Evolutionary conservation across 73 alveolate genomes (phyloP).

Genomic region (Blepharisma stoltei): DNA sequence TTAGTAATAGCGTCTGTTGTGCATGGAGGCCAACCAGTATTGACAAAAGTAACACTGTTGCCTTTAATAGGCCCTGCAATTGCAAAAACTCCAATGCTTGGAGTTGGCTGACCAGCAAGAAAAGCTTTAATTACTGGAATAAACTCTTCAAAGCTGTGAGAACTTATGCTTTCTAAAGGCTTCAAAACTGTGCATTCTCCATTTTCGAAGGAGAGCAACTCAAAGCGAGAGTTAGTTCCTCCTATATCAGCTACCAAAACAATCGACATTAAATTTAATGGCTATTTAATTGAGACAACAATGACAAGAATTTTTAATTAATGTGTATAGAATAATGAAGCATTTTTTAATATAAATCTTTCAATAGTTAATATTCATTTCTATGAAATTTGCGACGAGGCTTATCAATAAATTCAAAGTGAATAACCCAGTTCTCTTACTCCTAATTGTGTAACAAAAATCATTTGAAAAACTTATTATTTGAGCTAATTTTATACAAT

Average conservation of each 20-base stretch:
- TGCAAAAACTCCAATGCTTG: conserved; percentile 9
- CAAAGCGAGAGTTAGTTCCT: conserved; percentile 12
- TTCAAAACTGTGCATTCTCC: background rate
- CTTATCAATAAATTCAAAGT: no score
- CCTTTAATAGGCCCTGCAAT: conserved; percentile 11
- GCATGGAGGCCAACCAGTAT: background rate
- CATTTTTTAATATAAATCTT: no score
- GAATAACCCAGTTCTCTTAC: no score
- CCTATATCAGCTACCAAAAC: conserved; percentile 14
- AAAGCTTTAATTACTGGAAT: background rate
- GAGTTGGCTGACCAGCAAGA: background rate
- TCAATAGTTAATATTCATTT: no score
- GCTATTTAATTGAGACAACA: background rate
- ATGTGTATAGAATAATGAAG: no score
- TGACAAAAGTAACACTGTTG: background rate
- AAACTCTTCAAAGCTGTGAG: background rate
- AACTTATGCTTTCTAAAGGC: background rate
- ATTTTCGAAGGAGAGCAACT: background rate
- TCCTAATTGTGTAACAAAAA: no score
- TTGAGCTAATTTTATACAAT: no score
- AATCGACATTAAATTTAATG: background rate
- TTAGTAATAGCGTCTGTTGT: background rate
- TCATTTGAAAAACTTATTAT: no score
- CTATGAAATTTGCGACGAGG: no score
- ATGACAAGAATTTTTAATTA: no score